Base-by-base conservation (phyloP, 306 rosid genomes). In the Oxytropis ochrocephala region DNA sequence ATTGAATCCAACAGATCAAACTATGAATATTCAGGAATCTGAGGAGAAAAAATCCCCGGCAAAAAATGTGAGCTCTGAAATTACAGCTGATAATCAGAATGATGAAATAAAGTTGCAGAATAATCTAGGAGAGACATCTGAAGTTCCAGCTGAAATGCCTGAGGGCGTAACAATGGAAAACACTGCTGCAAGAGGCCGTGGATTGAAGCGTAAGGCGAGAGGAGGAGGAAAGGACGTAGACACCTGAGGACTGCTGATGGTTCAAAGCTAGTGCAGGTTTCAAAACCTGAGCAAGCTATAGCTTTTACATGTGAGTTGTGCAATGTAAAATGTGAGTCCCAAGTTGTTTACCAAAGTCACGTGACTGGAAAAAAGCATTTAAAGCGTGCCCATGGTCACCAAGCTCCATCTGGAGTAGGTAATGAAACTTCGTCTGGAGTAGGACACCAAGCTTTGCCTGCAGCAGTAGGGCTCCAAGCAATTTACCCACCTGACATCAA, bases 291-390 rank as follows among this genome's bases (percentile, higher is more conserved):
- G 46, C 85, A 78, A 74, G 58, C 30, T 72, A 11, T 71, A 56
- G 64, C 83, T 58, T 60, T 86, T 53, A 72, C 66, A 69, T 91
- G 97, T 18, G 91, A 88, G 64, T 38, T 91, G 86, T 91, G 97
- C 86, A 82, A 85, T 78, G 88, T 88, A 69, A 88, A 85, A 80
- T 91, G 97, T 58, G 95, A 91, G 54, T 85, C 92, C 4, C 85
- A 85, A 72, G 77, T 78, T 51, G 96, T 88, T 56, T 85, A 79
- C 60, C 83, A 91, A 63, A 88, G 87, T 75, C 97, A 91, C 76
- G 12, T 91, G 84, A 67, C 44, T 9, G 97, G 97, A 48, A 88
- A 86, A 75, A 91, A 81, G 74, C 92, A 91, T 80, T 62, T 64
- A 2, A 85, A 73, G 78, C 80, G 88, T 18, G 89, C 78, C 61